A percentile compares a stretch with the other conserved stretches of the same genome.
Conservation (phyloP, 768 basidiomycete genomes). For the Leccinum variicolor region DNA sequence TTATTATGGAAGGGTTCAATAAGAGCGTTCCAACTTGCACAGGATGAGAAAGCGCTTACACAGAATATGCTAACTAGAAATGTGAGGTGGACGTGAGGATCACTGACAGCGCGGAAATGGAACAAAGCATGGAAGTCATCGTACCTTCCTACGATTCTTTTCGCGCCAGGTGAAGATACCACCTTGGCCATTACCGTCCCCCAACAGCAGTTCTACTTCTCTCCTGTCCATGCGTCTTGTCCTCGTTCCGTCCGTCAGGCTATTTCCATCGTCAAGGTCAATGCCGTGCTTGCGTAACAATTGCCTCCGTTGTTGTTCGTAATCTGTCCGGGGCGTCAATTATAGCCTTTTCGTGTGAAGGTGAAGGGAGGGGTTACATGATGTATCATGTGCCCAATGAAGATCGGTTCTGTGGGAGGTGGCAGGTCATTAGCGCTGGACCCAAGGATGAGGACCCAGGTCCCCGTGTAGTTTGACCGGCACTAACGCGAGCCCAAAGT, state of each 20-base stretch:
- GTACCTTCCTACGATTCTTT: slow-evolving; percentile 85
- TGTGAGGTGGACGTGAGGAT: slow-evolving; percentile 23
- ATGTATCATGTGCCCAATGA: slow-evolving; percentile 97
- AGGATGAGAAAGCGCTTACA: slow-evolving; percentile 50
- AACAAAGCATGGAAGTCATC: slow-evolving; percentile 30
- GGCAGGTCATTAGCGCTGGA: slow-evolving; percentile 17
- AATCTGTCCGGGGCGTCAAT: slow-evolving; percentile 53
- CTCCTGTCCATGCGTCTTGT: slow-evolving; percentile 78
- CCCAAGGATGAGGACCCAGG: slow-evolving; percentile 13
- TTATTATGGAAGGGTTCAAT: slow-evolving; percentile 30
- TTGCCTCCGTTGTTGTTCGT: slow-evolving; percentile 88
- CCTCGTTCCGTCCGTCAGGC: slow-evolving; percentile 62
- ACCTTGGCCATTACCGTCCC: slow-evolving; percentile 72
- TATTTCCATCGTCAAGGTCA: slow-evolving; percentile 80
- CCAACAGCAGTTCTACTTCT: slow-evolving; percentile 83
- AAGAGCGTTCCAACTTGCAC: slow-evolving; percentile 8
- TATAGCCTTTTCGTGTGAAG: background rate
- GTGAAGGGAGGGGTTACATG: slow-evolving; percentile 48
- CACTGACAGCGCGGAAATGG: slow-evolving; percentile 24
- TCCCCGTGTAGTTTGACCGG: slow-evolving; percentile 24
- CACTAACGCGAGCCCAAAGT: slow-evolving; percentile 93
- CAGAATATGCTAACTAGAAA: slow-evolving; percentile 77
- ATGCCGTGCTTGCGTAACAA: slow-evolving; percentile 91
- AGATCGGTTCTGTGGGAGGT: slow-evolving; percentile 66
- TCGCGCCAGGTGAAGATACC: slow-evolving; percentile 96